Percentiles rank a stretch among this genome's conserved stretches.
Evolutionary conservation across 176 grass and related monocot species (phyloP).

Genomic region (Melocanna baccifera): DNA sequence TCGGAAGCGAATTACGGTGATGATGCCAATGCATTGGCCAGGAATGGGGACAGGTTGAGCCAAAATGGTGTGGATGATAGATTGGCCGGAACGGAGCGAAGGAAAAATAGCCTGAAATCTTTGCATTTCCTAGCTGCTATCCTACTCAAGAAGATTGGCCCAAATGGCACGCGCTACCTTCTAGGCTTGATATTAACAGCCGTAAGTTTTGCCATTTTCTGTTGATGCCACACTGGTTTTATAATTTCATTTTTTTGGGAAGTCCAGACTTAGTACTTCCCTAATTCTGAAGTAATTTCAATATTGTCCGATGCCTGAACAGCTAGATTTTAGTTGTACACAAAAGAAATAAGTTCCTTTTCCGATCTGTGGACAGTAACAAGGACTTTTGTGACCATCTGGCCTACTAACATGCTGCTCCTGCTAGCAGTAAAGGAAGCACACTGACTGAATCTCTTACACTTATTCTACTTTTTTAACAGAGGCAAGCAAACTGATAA

Average conservation of each 20-base stretch:
- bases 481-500: neutral
- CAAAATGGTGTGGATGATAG: constrained; percentile 35
- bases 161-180: constrained; percentile 64
- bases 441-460: neutral
- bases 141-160: constrained; percentile 74
- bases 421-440: constrained; percentile 13
- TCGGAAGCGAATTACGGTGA: neutral
- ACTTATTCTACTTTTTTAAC: neutral
- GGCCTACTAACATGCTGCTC: neutral
- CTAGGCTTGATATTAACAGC: constrained; percentile 58
- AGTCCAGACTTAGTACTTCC: neutral
- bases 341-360: neutral
- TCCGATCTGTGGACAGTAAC: neutral
- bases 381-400: constrained; percentile 5
- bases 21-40: constrained; percentile 15
- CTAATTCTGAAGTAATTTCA: neutral
- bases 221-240: neutral
- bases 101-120: constrained; percentile 61
- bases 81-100: constrained; percentile 31
- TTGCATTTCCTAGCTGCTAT: constrained; percentile 85
- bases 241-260: neutral
- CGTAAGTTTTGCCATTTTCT: constrained; percentile 39
- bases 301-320: neutral
- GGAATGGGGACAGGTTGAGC: constrained; percentile 31
- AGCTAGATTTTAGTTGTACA: neutral